Evolutionary conservation across 1,139 yeast genomes (phyloP).

Genomic region (Taphrina confusa): DNA sequence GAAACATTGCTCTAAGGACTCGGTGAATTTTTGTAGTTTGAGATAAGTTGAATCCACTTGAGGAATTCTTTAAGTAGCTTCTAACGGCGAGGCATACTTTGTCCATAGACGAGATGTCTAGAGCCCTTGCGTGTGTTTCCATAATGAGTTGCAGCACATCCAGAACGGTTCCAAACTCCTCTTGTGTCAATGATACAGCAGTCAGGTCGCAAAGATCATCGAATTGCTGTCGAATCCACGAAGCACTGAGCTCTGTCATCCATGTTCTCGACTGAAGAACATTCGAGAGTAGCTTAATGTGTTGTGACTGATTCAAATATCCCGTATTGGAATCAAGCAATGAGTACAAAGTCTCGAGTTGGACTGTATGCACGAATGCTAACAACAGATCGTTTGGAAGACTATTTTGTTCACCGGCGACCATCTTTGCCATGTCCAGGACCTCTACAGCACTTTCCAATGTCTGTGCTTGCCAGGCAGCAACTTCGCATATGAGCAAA

Average conservation of each 20-base stretch:
- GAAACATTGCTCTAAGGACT: slow-evolving; percentile 11
- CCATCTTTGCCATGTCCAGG: too few species aligned
- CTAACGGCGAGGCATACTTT: too few species aligned
- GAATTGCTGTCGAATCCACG: not conserved
- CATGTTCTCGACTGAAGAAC: not conserved
- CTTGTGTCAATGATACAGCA: not conserved
- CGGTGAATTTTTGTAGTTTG: not conserved
- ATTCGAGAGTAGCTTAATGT: not conserved
- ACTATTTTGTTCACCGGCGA: too few species aligned
- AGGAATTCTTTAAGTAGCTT: too few species aligned
- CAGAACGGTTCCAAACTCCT: not conserved
- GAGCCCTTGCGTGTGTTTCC: not conserved
- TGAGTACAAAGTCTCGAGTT: too few species aligned
- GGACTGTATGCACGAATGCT: too few species aligned
- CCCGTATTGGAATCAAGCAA: not conserved
- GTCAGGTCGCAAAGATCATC: not conserved
- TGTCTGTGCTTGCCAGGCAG: too few species aligned
- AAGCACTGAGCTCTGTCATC: not conserved
- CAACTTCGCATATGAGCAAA: too few species aligned
- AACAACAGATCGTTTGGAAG: too few species aligned
- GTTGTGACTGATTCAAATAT: not conserved
- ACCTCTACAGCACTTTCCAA: too few species aligned
- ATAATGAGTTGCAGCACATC: not conserved
- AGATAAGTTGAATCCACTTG: too few species aligned
- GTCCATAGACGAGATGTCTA: not conserved